A percentile compares a stretch with the other conserved stretches of the same genome.
These are phyloP conservation scores for Debaryomyces coudertii DNA, from an alignment of 1,139 yeast genomes.

Conservation along the genomic window DNA sequence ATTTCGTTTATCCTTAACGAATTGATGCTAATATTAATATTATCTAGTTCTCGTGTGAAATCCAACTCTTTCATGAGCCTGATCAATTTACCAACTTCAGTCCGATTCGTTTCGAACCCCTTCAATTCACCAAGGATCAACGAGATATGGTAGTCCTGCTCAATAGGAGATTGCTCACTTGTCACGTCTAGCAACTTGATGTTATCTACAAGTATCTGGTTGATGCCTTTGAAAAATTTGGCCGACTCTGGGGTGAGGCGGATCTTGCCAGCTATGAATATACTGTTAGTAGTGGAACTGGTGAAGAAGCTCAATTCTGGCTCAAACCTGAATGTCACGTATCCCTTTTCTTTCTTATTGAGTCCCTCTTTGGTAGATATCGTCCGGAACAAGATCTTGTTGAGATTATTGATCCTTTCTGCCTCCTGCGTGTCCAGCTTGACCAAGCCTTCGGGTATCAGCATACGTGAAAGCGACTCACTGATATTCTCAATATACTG, in stretches of 20 bases:
- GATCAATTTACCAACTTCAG: conserved; percentile 4
- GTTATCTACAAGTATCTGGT: conserved; percentile 12
- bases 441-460: conserved; percentile 9
- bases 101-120: conserved; percentile 3
- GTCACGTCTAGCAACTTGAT: conserved; percentile 12
- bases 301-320: conserved; percentile 11
- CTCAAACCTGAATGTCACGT: conserved; percentile 10
- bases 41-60: conserved; percentile 7
- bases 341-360: conserved; percentile 4
- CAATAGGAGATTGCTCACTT: conserved; percentile 1
- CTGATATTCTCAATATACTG: conserved; percentile 13
- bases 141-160: conserved; percentile 13
- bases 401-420: conserved; percentile 11
- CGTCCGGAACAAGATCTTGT: conserved; percentile 9
- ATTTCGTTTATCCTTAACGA: conserved; percentile 7
- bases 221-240: conserved; percentile 10
- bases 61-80: conserved; percentile 7
- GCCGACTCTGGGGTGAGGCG: conserved; percentile 2
- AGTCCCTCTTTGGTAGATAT: not conserved
- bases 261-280: conserved; percentile 13
- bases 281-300: conserved; percentile 13
- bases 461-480: conserved; percentile 5
- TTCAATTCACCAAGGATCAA: conserved; percentile 14
- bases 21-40: conserved; percentile 10
- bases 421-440: conserved; percentile 9